These are phyloP conservation scores for Colletotrichum simmondsii DNA, from an alignment of 2,329 filamentous ascomycete species.

Conservation along the genomic window DNA sequence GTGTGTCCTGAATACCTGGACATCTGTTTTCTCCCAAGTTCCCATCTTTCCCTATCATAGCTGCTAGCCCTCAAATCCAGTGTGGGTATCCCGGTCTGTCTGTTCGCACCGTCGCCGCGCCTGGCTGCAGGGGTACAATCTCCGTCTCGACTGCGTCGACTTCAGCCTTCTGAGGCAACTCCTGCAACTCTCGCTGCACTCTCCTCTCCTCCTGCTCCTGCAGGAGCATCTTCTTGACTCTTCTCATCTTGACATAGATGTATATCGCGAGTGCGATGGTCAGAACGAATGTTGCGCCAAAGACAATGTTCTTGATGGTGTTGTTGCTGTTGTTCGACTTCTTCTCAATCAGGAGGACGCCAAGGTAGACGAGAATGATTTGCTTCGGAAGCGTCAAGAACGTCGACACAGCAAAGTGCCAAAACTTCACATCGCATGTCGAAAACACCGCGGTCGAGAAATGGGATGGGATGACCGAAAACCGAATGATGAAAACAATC, in stretches of 20 bases:
- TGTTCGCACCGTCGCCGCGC: background rate
- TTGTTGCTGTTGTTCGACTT: slow-evolving; percentile 40
- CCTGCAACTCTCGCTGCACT: slow-evolving; percentile 14
- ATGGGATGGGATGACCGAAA: slow-evolving; percentile 53
- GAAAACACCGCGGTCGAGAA: slow-evolving; percentile 56
- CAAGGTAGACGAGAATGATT: slow-evolving; percentile 53
- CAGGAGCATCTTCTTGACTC: slow-evolving; percentile 46
- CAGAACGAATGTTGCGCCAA: slow-evolving; percentile 45
- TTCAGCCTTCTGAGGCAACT: slow-evolving; percentile 20
- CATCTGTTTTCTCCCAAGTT: background rate
- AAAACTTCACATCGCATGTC: slow-evolving; percentile 54
- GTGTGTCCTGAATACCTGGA: background rate
- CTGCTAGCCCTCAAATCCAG: slow-evolving; percentile 18
- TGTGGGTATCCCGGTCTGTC: slow-evolving; percentile 17
- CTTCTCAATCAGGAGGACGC: slow-evolving; percentile 46
- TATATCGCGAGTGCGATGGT: slow-evolving; percentile 49
- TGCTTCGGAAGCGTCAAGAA: slow-evolving; percentile 54
- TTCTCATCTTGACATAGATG: slow-evolving; percentile 49
- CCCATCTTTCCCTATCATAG: background rate
- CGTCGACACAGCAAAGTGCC: slow-evolving; percentile 51
- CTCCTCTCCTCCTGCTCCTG: slow-evolving; percentile 44
- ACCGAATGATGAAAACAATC: slow-evolving; percentile 52
- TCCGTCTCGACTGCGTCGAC: slow-evolving; percentile 13
- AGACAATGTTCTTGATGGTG: slow-evolving; percentile 46
- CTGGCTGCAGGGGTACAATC: background rate